Percentiles rank a stretch among this genome's conserved stretches.
Evolutionary conservation across 2,329 filamentous ascomycete genomes (phyloP).

Genomic region (Fusarium udum): DNA sequence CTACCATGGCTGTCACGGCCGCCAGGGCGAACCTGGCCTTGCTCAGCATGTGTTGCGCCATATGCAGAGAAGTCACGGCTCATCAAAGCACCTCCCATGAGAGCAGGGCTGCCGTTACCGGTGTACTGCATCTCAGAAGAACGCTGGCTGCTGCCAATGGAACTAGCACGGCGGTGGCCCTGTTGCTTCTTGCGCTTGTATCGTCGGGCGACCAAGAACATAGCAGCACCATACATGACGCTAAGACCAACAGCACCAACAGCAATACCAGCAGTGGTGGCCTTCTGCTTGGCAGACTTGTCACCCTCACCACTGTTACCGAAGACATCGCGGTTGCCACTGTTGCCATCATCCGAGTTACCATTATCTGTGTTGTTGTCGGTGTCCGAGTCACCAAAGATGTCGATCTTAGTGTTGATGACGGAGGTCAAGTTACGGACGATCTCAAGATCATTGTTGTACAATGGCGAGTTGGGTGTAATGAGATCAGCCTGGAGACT

Average conservation of each 20-base stretch:
- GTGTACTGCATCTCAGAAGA: constrained; percentile 64
- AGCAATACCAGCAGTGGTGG: constrained; percentile 75
- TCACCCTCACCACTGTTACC: constrained; percentile 55
- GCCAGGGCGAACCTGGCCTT: constrained; percentile 39
- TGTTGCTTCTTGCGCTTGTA: constrained; percentile 88
- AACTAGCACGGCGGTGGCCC: constrained; percentile 80
- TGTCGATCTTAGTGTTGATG: constrained; percentile 80
- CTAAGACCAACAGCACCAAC: constrained; percentile 81
- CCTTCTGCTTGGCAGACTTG: constrained; percentile 67
- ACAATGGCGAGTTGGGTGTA: constrained; percentile 76
- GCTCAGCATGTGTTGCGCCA: constrained; percentile 54
- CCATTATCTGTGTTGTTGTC: constrained; percentile 45
- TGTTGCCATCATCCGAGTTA: constrained; percentile 49
- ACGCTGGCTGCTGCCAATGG: constrained; percentile 63
- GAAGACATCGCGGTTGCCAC: constrained; percentile 54
- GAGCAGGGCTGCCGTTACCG: constrained; percentile 61
- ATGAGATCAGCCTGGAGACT: constrained; percentile 74
- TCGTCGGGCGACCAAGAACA: constrained; percentile 90
- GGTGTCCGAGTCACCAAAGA: constrained; percentile 52
- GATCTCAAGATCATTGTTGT: constrained; percentile 73
- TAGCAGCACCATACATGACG: constrained; percentile 89
- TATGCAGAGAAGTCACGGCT: constrained; percentile 67
- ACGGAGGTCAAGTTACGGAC: constrained; percentile 77
- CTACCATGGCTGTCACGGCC: constrained; percentile 72
- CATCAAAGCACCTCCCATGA: constrained; percentile 76